Evolutionary conservation across 1,284 basidiomycete species (phyloP).

Genomic region (Mycena citricolor): DNA sequence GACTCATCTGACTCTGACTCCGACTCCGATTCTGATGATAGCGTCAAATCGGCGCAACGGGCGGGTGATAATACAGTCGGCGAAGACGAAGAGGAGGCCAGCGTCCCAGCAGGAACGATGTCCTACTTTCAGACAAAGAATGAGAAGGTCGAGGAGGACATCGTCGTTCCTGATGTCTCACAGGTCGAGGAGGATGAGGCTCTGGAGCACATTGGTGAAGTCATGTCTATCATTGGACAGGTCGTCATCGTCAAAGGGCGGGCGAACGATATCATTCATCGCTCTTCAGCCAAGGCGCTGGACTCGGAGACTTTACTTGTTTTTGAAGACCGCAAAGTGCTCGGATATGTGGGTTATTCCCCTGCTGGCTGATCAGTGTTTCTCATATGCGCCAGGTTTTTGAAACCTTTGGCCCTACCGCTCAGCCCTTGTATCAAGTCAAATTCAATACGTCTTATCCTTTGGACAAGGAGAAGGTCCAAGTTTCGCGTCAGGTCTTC

Average conservation of each 20-base stretch:
- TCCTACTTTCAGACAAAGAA: slow-evolving; percentile 62
- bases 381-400: slow-evolving; percentile 56
- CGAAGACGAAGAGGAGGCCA: slow-evolving; percentile 53
- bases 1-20: slow-evolving; percentile 42
- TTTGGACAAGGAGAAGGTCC: slow-evolving; percentile 54
- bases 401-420: slow-evolving; percentile 89
- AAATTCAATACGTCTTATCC: slow-evolving; percentile 62
- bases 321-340: slow-evolving; percentile 78
- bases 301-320: slow-evolving; percentile 87
- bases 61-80: slow-evolving; percentile 38
- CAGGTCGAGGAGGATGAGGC: slow-evolving; percentile 56
- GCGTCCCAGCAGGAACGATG: slow-evolving; percentile 35
- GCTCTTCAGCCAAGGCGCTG: slow-evolving; percentile 58
- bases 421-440: slow-evolving; percentile 82
- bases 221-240: slow-evolving; percentile 70
- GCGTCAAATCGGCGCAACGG: too few relatives aligned
- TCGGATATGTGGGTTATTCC: slow-evolving; percentile 70
- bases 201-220: slow-evolving; percentile 71
- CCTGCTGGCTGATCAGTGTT: slow-evolving; percentile 11
- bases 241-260: slow-evolving; percentile 70
- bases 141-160: slow-evolving; percentile 51
- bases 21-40: slow-evolving; percentile 29
- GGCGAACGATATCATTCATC: slow-evolving; percentile 40
- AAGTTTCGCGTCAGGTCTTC: slow-evolving; percentile 61
- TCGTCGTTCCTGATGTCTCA: slow-evolving; percentile 56